phyloP scores from a whole-genome alignment of 2,329 filamentous ascomycete species.

The Coniochaeta ligniaria region DNA sequence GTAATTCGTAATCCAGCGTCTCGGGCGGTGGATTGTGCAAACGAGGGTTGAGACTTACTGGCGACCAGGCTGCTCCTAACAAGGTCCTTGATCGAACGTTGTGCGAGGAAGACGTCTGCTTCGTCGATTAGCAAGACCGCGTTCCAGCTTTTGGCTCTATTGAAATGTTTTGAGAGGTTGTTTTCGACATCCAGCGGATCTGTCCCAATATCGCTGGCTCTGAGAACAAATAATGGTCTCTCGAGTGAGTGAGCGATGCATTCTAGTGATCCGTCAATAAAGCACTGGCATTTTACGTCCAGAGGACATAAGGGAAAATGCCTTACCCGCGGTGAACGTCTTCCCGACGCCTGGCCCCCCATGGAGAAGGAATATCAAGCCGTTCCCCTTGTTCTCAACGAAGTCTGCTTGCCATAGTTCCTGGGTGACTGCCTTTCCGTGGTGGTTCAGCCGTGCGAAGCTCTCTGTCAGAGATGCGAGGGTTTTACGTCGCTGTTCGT shows the following conservation, averaged over 20 bases:
- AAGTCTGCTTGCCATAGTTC: conserved; percentile 11
- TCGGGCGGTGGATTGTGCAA: no score
- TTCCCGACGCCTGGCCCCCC: conserved; percentile 13
- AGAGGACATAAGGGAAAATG: no score
- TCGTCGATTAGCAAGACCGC: conserved; percentile 10
- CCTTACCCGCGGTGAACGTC: conserved; percentile 3
- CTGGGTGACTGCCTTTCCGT: background rate
- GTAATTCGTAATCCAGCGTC: no score
- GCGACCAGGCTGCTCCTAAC: conserved; percentile 11
- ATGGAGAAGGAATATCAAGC: conserved; percentile 14
- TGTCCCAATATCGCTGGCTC: background rate
- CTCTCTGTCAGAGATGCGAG: background rate
- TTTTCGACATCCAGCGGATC: background rate
- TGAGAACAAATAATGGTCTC: conserved; percentile 8
- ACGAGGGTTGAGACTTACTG: no score
- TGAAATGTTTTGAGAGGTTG: background rate
- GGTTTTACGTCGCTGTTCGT: conserved; percentile 4
- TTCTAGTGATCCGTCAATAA: no score
- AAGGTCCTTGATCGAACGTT: conserved; percentile 7
- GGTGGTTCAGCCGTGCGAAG: background rate
- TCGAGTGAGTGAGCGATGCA: conserved; percentile 12
- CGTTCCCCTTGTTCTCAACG: conserved; percentile 13
- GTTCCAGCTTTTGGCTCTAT: background rate
- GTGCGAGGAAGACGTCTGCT: conserved; percentile 15
- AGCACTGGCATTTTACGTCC: no score